Percentiles rank a stretch among this genome's conserved stretches.
Conservation (phyloP, 768 basidiomycete genomes). For the Dioszegia hungarica region DNA sequence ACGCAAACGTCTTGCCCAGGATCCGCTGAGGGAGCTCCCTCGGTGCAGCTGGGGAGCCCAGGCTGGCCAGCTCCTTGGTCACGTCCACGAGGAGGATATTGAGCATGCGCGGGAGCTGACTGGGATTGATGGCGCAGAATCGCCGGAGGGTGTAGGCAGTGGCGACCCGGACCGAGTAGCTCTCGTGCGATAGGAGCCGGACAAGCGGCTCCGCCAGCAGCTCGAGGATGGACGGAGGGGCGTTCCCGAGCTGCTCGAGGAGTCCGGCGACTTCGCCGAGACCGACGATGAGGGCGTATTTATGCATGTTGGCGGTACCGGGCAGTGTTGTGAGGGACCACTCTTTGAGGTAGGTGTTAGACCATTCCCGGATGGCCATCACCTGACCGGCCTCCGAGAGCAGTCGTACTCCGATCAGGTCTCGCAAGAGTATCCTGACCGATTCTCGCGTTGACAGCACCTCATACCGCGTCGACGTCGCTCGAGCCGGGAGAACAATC, state of each 20-base stretch:
- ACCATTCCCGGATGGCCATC: constrained; percentile 77
- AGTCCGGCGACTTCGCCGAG: constrained; percentile 80
- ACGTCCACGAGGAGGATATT: constrained; percentile 72
- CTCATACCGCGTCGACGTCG: constrained; percentile 62
- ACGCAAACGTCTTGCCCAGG: constrained; percentile 82
- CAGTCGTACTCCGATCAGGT: constrained; percentile 81
- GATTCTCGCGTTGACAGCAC: constrained; percentile 65
- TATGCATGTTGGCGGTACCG: constrained; percentile 65
- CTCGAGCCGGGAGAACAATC: constrained; percentile 60
- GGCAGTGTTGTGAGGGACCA: constrained; percentile 87
- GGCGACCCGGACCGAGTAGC: constrained; percentile 76
- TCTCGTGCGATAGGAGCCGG: constrained; percentile 78
- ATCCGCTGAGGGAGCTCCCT: constrained; percentile 67
- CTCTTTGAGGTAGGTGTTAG: constrained; percentile 72
- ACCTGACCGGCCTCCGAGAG: constrained; percentile 93
- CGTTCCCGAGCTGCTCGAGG: constrained; percentile 83
- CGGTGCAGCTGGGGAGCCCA: constrained; percentile 67
- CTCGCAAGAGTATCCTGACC: constrained; percentile 71
- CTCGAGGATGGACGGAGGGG: constrained; percentile 84
- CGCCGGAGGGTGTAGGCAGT: constrained; percentile 82
- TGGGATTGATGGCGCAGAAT: constrained; percentile 84
- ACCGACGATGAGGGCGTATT: constrained; percentile 65
- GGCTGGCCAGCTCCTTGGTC: constrained; percentile 70
- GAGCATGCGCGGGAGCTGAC: constrained; percentile 74
- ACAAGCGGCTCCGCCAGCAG: constrained; percentile 78